phyloP scores from a whole-genome alignment of 768 basidiomycete genomes.

The Lyophyllum decastes region DNA sequence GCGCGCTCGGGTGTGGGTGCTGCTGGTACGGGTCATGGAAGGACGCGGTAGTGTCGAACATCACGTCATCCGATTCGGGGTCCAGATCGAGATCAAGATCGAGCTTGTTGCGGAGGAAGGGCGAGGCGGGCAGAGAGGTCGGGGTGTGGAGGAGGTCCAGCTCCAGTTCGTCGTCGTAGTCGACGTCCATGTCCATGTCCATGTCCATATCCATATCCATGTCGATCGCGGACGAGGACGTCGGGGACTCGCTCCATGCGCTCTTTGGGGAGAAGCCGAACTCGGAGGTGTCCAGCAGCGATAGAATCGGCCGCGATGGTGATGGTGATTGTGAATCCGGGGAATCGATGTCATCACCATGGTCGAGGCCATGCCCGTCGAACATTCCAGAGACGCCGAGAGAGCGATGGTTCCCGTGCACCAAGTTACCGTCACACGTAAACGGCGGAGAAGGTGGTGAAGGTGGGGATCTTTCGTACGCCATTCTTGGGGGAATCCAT shows the following conservation, averaged over 20 bases:
- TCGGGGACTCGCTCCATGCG: conserved; percentile 11
- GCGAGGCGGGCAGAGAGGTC: conserved; percentile 16
- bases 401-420: conserved; percentile 1
- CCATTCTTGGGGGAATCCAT: conserved; percentile 21
- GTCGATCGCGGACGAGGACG: conserved; percentile 12
- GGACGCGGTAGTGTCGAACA: conserved; percentile 7
- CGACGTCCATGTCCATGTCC: conserved; percentile 14
- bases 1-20: conserved; percentile 1
- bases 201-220: conserved; percentile 12
- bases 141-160: conserved; percentile 23
- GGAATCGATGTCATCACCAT: not conserved
- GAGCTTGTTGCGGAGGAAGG: conserved; percentile 8
- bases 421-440: conserved; percentile 1
- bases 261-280: conserved; percentile 5
- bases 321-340: not conserved
- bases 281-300: conserved; percentile 17
- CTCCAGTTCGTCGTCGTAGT: conserved; percentile 11
- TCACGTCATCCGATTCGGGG: not conserved
- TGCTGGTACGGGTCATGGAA: no score
- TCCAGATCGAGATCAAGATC: not conserved
- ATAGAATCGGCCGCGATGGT: conserved; percentile 15
- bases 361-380: not conserved
- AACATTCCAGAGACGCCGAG: not conserved
- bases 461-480: conserved; percentile 7
- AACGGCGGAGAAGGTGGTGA: conserved; percentile 6